phyloP scores from a whole-genome alignment of 2,329 filamentous ascomycete species.

The Aspergillus cejpii region DNA sequence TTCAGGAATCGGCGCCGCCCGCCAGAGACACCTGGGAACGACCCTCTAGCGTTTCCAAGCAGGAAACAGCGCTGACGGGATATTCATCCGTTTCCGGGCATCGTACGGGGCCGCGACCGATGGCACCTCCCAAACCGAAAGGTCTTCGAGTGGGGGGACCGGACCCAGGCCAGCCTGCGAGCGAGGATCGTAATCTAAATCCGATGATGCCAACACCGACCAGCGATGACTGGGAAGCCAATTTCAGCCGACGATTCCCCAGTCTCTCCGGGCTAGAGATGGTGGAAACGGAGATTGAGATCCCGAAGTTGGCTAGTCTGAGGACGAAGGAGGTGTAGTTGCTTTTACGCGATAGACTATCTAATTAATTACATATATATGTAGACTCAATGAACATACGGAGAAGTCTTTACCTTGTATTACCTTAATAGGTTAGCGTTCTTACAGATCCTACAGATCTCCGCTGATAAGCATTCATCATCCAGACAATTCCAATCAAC shows the following conservation, averaged over 20 bases:
- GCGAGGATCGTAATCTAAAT: conserved; percentile 24
- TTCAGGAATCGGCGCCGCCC: conserved; percentile 8
- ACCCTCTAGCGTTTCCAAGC: conserved; percentile 13
- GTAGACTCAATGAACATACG: not conserved
- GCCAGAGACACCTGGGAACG: conserved; percentile 13
- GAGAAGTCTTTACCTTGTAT: not conserved
- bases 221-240: conserved; percentile 57
- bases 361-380: conserved; percentile 8
- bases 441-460: not conserved
- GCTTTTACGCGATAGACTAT: conserved; percentile 6
- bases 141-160: conserved; percentile 47
- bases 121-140: conserved; percentile 56
- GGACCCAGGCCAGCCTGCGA: conserved; percentile 12
- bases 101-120: conserved; percentile 41
- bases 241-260: conserved; percentile 82
- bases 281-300: conserved; percentile 63
- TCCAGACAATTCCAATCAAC: not conserved
- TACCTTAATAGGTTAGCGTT: conserved; percentile 10
- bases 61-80: conserved; percentile 17
- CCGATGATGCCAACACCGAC: conserved; percentile 21
- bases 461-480: not conserved
- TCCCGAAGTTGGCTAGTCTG: conserved; percentile 32
- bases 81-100: conserved; percentile 16
- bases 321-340: conserved; percentile 40
- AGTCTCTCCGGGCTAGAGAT: conserved; percentile 79